Percentiles rank a stretch among this genome's conserved stretches.
These are phyloP conservation scores for Hygrophorus pudorinus DNA, from an alignment of 768 basidiomycete genomes.

Conservation along the genomic window DNA sequence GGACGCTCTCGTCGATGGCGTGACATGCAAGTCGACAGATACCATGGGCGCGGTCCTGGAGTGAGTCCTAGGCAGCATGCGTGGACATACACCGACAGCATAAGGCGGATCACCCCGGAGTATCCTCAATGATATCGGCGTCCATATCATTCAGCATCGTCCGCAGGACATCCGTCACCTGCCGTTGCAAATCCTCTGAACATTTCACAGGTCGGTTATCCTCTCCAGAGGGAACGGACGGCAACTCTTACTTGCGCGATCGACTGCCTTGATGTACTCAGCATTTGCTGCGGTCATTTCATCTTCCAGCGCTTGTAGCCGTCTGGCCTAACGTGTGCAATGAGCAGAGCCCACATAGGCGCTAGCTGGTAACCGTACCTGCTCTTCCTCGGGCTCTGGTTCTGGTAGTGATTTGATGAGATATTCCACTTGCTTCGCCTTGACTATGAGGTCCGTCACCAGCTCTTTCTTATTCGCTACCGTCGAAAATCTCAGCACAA, in stretches of 20 bases:
- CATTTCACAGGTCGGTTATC: not conserved
- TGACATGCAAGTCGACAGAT: too few relatives aligned
- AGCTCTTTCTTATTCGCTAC: slow-evolving; percentile 82
- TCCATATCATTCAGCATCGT: slow-evolving; percentile 50
- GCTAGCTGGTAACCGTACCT: slow-evolving; percentile 31
- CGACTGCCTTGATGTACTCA: slow-evolving; percentile 65
- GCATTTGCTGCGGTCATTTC: slow-evolving; percentile 66
- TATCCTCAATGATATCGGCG: slow-evolving; percentile 15
- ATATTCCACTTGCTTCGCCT: slow-evolving; percentile 84
- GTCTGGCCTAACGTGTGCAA: slow-evolving; percentile 39
- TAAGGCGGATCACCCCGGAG: slow-evolving; percentile 4
- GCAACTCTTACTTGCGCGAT: slow-evolving; percentile 58
- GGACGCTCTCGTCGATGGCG: too few relatives aligned
- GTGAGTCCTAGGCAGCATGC: too few relatives aligned
- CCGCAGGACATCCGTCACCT: slow-evolving; percentile 49
- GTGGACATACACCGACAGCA: too few relatives aligned
- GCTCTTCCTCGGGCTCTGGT: slow-evolving; percentile 68
- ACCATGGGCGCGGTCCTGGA: too few relatives aligned
- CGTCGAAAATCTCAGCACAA: too few relatives aligned
- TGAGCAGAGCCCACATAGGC: not conserved
- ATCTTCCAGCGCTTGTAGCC: slow-evolving; percentile 57
- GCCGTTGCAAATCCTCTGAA: slow-evolving; percentile 48
- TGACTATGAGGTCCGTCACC: slow-evolving; percentile 70
- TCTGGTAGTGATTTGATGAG: slow-evolving; percentile 73
- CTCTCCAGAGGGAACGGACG: not conserved